phyloP scores from a whole-genome alignment of 305 asterid species.

The Stenogyne calaminthoides region DNA sequence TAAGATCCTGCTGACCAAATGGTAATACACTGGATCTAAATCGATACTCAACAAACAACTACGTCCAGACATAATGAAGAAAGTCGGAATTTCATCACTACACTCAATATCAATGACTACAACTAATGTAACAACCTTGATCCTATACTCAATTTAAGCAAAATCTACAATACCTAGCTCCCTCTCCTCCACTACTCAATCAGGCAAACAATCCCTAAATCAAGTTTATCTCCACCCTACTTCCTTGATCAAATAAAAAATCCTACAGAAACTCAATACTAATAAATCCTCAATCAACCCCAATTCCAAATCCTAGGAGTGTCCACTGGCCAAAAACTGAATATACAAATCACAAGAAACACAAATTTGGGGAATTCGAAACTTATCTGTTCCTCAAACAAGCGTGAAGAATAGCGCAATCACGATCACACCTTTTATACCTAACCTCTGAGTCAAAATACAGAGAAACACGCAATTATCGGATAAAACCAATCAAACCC shows the following conservation, averaged over 20 bases:
- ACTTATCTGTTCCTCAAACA: constrained; percentile 4
- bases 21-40: constrained; percentile 21
- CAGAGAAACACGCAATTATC: constrained; percentile 36
- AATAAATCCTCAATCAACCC: not conserved
- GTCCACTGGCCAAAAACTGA: constrained; percentile 9
- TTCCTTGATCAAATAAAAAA: constrained; percentile 16
- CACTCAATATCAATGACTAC: constrained; percentile 10
- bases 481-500: constrained; percentile 31
- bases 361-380: not conserved
- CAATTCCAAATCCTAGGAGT: constrained; percentile 25
- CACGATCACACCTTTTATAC: constrained; percentile 30
- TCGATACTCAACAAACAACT: constrained; percentile 6
- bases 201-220: not conserved
- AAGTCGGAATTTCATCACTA: not conserved
- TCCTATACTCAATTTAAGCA: constrained; percentile 21
- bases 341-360: not conserved
- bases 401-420: not conserved
- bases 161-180: constrained; percentile 1
- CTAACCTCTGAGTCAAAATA: constrained; percentile 23
- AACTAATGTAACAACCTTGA: constrained; percentile 26
- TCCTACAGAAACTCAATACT: constrained; percentile 15
- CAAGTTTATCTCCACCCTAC: constrained; percentile 2
- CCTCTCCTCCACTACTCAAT: constrained; percentile 16
- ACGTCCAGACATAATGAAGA: constrained; percentile 5
- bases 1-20: constrained; percentile 11